Conservation (phyloP, 352 stramenopile genomes). For the Globisporangium perplexum region DNA sequence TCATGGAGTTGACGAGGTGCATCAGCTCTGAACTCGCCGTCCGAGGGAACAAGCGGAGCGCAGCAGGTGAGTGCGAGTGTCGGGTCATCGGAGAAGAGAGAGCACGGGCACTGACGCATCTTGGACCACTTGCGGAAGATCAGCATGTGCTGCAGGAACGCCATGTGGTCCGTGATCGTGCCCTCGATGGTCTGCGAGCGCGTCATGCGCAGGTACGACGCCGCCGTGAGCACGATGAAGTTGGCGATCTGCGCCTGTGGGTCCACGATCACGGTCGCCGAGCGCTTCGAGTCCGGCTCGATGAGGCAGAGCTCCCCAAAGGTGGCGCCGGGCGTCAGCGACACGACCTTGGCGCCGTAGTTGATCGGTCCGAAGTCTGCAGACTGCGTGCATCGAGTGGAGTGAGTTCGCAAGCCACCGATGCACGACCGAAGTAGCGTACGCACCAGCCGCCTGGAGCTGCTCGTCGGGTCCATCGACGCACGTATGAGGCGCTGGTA, state of each 20-base stretch:
- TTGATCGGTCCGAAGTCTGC: slow-evolving; percentile 27
- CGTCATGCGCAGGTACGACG: slow-evolving; percentile 79
- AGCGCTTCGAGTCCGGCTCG: slow-evolving; percentile 81
- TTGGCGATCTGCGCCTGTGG: slow-evolving; percentile 56
- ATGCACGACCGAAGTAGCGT: background rate
- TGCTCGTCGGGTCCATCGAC: slow-evolving; percentile 34
- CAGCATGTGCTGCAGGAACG: slow-evolving; percentile 74
- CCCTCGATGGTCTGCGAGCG: slow-evolving; percentile 75
- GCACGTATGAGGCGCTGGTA: slow-evolving; percentile 46
- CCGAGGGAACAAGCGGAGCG: background rate
- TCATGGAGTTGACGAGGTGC: slow-evolving; percentile 83
- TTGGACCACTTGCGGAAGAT: slow-evolving; percentile 80
- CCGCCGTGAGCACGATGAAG: slow-evolving; percentile 80
- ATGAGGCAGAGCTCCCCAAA: slow-evolving; percentile 85
- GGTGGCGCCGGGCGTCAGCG: slow-evolving; percentile 66
- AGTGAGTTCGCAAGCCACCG: background rate
- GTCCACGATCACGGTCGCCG: slow-evolving; percentile 77
- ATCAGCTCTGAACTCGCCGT: slow-evolving; percentile 52
- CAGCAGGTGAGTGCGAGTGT: background rate
- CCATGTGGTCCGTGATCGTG: slow-evolving; percentile 81
- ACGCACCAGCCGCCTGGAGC: slow-evolving; percentile 34
- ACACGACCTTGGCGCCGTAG: slow-evolving; percentile 62
- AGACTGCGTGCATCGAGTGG: slow-evolving; percentile 15
- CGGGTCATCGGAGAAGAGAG: background rate
- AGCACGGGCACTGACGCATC: slow-evolving; percentile 40